A percentile compares a stretch with the other conserved stretches of the same genome.
phyloP scores from a whole-genome alignment of 768 basidiomycete species.

The Psilocybe subaeruginosa region DNA sequence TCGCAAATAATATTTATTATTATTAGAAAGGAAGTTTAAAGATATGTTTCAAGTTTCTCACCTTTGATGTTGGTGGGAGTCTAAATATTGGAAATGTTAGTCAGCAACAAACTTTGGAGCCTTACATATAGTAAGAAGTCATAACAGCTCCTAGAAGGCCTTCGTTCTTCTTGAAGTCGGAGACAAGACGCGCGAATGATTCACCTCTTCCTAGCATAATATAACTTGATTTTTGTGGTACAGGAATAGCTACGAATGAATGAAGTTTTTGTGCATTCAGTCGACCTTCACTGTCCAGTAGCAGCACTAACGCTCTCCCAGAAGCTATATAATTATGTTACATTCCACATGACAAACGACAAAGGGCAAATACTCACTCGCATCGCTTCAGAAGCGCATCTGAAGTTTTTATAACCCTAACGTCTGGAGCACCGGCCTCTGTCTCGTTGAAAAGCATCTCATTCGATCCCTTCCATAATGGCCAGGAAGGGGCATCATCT shows the following conservation, averaged over 20 bases:
- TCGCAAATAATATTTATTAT: neutral
- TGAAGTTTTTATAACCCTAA: conserved; percentile 32
- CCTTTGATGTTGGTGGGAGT: neutral
- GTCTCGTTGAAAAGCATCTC: conserved; percentile 54
- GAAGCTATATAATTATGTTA: neutral
- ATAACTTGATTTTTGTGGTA: neutral
- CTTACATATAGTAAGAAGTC: neutral
- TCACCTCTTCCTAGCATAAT: neutral
- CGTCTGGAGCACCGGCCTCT: conserved; percentile 27
- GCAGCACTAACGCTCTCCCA: conserved; percentile 12
- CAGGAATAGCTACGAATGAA: neutral
- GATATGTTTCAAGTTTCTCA: neutral
- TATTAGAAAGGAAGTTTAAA: neutral
- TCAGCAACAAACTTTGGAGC: neutral
- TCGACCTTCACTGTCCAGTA: conserved; percentile 5
- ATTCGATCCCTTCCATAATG: conserved; percentile 23
- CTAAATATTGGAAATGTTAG: neutral
- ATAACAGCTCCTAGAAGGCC: neutral
- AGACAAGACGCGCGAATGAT: neutral
- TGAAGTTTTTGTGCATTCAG: neutral
- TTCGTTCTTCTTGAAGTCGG: neutral
- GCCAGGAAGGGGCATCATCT: conserved; percentile 40
- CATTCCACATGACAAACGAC: neutral
- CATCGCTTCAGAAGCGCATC: conserved; percentile 36
- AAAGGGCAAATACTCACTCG: conserved; percentile 22